Conservation (phyloP, 768 basidiomycete genomes). For the Suillus spraguei region DNA sequence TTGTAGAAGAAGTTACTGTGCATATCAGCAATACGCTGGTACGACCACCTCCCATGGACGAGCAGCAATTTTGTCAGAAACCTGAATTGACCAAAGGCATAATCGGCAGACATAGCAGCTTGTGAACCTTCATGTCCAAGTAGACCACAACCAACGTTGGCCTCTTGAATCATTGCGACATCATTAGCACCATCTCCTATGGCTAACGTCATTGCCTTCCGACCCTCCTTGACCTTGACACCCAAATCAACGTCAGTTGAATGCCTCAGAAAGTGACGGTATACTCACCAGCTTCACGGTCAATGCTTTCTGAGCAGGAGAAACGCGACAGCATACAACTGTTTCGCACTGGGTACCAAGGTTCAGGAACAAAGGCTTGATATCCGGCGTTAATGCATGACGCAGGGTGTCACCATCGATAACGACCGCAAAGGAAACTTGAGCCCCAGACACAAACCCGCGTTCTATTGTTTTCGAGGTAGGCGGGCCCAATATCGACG, state of each 20-base stretch:
- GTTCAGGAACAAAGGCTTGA: conserved; percentile 88
- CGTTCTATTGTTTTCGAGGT: conserved; percentile 59
- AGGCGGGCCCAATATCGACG: conserved; percentile 80
- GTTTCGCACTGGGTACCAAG: conserved; percentile 96
- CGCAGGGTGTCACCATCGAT: conserved; percentile 94
- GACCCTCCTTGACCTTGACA: conserved; percentile 87
- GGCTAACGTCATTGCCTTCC: conserved; percentile 93
- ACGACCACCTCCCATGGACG: conserved; percentile 97
- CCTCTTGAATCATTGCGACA: conserved; percentile 99
- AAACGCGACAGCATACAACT: conserved; percentile 97
- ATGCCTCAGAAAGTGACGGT: conserved; percentile 2
- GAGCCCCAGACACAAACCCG: conserved; percentile 64
- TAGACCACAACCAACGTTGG: conserved; percentile 95
- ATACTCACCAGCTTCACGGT: conserved; percentile 83
- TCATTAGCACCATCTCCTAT: conserved; percentile 99
- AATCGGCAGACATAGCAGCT: conserved; percentile 98
- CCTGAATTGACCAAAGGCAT: conserved; percentile 96
- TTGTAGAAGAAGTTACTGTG: conserved; percentile 99
- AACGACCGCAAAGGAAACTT: conserved; percentile 88
- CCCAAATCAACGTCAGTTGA: conserved; percentile 11
- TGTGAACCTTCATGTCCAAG: conserved; percentile 96
- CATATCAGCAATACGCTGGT: conserved; percentile 96
- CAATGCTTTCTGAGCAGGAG: conserved; percentile 97
- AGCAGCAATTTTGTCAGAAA: conserved; percentile 89
- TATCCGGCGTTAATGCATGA: conserved; percentile 71